Conservation (phyloP, 1,284 basidiomycete species). For the Trametes pubescens region DNA sequence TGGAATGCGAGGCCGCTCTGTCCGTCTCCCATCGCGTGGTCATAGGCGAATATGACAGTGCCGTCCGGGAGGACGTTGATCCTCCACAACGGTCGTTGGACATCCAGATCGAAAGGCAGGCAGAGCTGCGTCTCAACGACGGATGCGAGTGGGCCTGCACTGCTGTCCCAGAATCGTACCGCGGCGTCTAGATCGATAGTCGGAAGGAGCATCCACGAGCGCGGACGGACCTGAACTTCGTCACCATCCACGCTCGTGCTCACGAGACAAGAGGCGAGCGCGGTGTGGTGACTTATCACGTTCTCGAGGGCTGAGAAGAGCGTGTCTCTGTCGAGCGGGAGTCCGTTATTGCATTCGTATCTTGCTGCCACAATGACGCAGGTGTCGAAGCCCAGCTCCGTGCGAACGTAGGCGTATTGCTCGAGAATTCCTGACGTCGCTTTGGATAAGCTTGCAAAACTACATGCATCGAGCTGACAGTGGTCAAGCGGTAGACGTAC, state of each 20-base stretch:
- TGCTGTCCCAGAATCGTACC: constrained; percentile 43
- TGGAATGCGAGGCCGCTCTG: constrained; percentile 52
- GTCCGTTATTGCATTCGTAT: constrained; percentile 4
- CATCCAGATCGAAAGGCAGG: constrained; percentile 39
- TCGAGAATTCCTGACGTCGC: neutral
- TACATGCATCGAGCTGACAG: neutral
- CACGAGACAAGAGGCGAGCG: constrained; percentile 41
- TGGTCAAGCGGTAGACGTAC: neutral
- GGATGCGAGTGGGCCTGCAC: constrained; percentile 30
- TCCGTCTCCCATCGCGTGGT: constrained; percentile 52
- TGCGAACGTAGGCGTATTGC: neutral
- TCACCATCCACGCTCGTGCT: constrained; percentile 2
- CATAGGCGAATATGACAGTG: constrained; percentile 47
- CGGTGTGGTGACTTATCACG: constrained; percentile 40
- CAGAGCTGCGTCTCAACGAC: constrained; percentile 42
- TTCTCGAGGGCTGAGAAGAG: constrained; percentile 47
- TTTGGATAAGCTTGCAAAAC: neutral
- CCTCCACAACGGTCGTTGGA: constrained; percentile 48
- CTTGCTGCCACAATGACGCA: constrained; percentile 5
- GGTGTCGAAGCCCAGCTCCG: constrained; percentile 7
- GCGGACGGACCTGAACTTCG: neutral
- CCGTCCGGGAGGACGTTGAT: constrained; percentile 44
- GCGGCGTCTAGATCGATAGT: constrained; percentile 43
- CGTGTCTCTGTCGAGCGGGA: constrained; percentile 17
- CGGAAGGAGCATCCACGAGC: constrained; percentile 41